Conservation (phyloP, 2,329 filamentous ascomycete species). For the Diplodia intermedia region DNA sequence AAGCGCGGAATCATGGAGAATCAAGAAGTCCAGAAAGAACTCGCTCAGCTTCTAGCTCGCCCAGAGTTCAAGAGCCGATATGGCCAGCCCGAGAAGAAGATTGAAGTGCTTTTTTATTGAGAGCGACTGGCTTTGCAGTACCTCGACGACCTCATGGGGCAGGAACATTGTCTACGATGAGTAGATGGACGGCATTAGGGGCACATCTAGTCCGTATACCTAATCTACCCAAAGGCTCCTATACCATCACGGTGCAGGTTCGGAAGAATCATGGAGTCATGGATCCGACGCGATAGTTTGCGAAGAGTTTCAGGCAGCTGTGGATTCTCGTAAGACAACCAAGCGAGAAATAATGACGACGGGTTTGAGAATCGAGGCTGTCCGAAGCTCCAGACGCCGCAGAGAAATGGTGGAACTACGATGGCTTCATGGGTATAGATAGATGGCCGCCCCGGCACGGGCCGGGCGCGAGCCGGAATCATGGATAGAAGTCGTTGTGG, state of each 20-base stretch:
- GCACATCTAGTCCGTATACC: constrained; percentile 4
- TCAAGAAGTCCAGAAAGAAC: constrained; percentile 85
- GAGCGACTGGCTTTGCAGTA: not conserved
- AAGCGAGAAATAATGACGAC: constrained; percentile 10
- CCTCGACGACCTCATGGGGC: not conserved
- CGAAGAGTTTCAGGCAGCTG: constrained; percentile 27
- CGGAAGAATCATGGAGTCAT: not conserved
- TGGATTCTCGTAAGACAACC: constrained; percentile 20
- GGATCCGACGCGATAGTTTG: constrained; percentile 24
- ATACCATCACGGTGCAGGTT: constrained; percentile 7
- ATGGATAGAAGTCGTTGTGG: constrained; percentile 9
- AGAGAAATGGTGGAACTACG: constrained; percentile 18
- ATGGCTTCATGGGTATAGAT: constrained; percentile 14
- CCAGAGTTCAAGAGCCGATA: constrained; percentile 76
- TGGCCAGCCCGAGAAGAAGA: constrained; percentile 39
- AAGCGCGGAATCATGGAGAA: constrained; percentile 94
- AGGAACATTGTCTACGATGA: not conserved
- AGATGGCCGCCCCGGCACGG: constrained; percentile 21
- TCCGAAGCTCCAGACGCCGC: constrained; percentile 20
- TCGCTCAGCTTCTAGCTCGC: constrained; percentile 75
- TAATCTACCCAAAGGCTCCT: not conserved
- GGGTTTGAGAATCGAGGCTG: constrained; percentile 21
- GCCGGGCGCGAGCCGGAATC: constrained; percentile 13
- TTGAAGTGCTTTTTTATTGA: constrained; percentile 34
- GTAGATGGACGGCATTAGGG: not conserved